Evolutionary conservation across 2,329 filamentous ascomycete genomes (phyloP).

Genomic region (Zarea fungicola): DNA sequence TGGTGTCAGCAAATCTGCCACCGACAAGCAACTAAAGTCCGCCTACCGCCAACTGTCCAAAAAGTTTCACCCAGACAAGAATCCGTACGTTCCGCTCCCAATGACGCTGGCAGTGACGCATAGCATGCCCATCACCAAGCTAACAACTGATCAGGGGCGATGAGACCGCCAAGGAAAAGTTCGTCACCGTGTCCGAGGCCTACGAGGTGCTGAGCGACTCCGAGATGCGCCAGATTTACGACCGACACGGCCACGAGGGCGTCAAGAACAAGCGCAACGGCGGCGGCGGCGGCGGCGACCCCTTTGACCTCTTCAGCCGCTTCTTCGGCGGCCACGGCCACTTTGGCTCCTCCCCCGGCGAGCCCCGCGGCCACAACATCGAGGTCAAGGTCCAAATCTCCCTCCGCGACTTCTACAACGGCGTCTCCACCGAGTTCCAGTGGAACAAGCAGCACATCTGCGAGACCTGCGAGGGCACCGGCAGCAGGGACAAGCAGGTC

Average conservation of each 20-base stretch:
- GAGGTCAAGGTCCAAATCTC: conserved; percentile 77
- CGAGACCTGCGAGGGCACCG: conserved; percentile 81
- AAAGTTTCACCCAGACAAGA: conserved; percentile 97
- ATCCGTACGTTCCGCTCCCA: conserved; percentile 60
- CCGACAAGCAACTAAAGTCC: conserved; percentile 84
- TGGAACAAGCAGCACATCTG: conserved; percentile 96
- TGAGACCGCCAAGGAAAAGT: conserved; percentile 76
- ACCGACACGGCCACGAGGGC: conserved; percentile 88
- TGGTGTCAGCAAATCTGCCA: conserved; percentile 71
- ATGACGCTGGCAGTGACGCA: too few species aligned
- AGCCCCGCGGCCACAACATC: conserved; percentile 81
- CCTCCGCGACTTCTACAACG: conserved; percentile 89
- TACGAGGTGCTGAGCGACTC: conserved; percentile 85
- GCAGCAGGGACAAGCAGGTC: conserved; percentile 75
- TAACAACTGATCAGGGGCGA: conserved; percentile 54
- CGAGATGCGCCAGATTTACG: conserved; percentile 82
- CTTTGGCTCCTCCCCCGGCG: conserved; percentile 66
- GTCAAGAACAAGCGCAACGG: conserved; percentile 75
- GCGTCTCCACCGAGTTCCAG: conserved; percentile 77
- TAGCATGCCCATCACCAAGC: conserved; percentile 1
- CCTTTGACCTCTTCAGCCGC: conserved; percentile 91
- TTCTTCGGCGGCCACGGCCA: conserved; percentile 94
- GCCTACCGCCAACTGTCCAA: conserved; percentile 91
- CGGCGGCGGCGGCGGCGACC: conserved; percentile 64
- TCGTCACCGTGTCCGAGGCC: conserved; percentile 89